Evolutionary conservation across 2,329 filamentous ascomycete species (phyloP).

Genomic region (Colletotrichum aenigma): DNA sequence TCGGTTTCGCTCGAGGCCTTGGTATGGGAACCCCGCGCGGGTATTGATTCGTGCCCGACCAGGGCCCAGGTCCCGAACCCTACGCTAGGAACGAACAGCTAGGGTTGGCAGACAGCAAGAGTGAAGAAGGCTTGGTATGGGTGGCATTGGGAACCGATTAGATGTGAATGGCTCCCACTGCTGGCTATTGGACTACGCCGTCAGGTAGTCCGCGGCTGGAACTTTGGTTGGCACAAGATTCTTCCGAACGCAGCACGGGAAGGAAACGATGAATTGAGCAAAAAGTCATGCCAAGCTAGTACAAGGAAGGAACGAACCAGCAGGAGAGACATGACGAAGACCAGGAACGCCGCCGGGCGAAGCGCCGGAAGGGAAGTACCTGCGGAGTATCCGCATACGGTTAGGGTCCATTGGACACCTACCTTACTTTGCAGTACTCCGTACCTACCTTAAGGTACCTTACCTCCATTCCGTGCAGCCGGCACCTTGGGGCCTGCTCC

Average conservation of each 20-base stretch:
- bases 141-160: neutral
- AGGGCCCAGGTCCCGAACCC: neutral
- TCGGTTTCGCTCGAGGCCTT: conserved; percentile 1
- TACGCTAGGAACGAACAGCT: neutral
- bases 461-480: too few species aligned
- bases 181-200: too few species aligned
- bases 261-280: neutral
- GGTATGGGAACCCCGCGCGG: conserved; percentile 5
- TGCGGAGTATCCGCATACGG: neutral
- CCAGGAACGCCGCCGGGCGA: neutral
- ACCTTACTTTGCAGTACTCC: too few species aligned
- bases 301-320: neutral
- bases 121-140: neutral
- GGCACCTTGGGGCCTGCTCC: too few species aligned
- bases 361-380: neutral
- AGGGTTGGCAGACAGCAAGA: neutral
- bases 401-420: neutral
- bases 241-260: neutral
- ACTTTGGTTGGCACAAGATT: neutral
- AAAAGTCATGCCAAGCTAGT: neutral
- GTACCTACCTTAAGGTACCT: too few species aligned
- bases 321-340: neutral
- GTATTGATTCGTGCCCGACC: conserved; percentile 13
- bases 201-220: neutral
- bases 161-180: neutral